Percentiles rank a stretch among this genome's conserved stretches.
These are phyloP conservation scores for Entomortierella lignicola DNA, from an alignment of 192 early-diverging fungal species.

Conservation along the genomic window DNA sequence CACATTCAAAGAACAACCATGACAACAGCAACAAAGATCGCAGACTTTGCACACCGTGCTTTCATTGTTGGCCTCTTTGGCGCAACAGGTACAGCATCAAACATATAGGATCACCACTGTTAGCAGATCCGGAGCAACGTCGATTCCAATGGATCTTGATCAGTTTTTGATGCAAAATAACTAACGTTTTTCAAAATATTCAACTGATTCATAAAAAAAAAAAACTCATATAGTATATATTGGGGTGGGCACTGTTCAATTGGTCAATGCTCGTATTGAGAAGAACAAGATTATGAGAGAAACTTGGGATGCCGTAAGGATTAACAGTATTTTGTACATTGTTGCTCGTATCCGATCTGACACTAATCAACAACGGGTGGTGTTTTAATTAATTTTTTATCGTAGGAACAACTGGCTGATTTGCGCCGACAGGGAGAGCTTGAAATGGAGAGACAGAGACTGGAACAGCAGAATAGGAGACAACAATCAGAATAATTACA, in stretches of 20 bases:
- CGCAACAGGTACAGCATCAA: conserved; percentile 28
- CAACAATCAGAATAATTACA: conserved; percentile 13
- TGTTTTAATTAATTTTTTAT: background rate
- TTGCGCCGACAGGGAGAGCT: conserved; percentile 39
- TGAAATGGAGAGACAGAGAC: conserved; percentile 48
- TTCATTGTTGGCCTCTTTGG: conserved; percentile 50
- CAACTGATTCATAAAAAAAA: background rate
- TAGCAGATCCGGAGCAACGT: background rate
- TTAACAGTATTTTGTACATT: background rate
- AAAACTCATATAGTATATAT: conserved; percentile 45
- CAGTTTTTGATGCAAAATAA: no score
- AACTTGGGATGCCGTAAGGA: conserved; percentile 48
- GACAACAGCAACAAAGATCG: conserved; percentile 37
- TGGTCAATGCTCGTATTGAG: conserved; percentile 52
- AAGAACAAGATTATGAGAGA: conserved; percentile 52
- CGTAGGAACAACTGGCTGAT: conserved; percentile 53
- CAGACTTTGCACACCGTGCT: conserved; percentile 40
- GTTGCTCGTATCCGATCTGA: background rate
- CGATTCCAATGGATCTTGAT: background rate
- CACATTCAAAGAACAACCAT: conserved; percentile 10
- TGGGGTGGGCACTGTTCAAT: conserved; percentile 47
- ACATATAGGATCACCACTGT: background rate
- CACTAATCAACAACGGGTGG: background rate
- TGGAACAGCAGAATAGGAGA: conserved; percentile 51
- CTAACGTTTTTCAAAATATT: background rate